A percentile compares a stretch with the other conserved stretches of the same genome.
Conservation (phyloP, 805 yeast species). For the Kodamaea hsintzibuensis region DNA sequence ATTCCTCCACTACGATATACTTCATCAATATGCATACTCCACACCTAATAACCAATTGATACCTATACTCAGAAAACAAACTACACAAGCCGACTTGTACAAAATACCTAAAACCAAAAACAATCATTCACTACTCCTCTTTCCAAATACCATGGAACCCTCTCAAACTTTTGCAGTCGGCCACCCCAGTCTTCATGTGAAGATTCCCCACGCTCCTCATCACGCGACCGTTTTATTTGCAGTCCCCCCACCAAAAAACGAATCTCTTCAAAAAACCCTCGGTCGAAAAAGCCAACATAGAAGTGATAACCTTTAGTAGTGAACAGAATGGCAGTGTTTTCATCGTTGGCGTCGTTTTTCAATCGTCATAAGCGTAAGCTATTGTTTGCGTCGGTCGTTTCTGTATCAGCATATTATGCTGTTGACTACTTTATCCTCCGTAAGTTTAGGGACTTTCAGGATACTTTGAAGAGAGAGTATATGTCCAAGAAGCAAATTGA, state of each 20-base stretch:
- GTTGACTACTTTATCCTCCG: constrained; percentile 40
- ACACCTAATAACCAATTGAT: too few species aligned
- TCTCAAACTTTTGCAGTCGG: too few species aligned
- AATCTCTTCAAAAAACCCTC: constrained; percentile 6
- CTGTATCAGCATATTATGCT: constrained; percentile 37
- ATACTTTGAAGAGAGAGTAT: constrained; percentile 40
- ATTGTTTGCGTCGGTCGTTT: constrained; percentile 31
- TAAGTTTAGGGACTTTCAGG: constrained; percentile 41
- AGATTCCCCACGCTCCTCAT: not conserved
- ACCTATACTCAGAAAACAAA: too few species aligned
- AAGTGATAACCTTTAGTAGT: not conserved
- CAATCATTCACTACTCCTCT: not conserved
- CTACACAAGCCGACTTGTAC: too few species aligned
- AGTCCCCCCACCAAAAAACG: not conserved
- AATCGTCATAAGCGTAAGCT: constrained; percentile 41
- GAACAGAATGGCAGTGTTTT: constrained; percentile 38
- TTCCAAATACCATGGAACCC: too few species aligned
- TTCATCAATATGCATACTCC: too few species aligned
- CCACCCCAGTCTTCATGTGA: not conserved
- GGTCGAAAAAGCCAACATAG: constrained; percentile 7
- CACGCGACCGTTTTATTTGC: not conserved
- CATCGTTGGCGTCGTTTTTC: constrained; percentile 40
- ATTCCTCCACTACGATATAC: too few species aligned
- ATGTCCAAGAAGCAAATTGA: constrained; percentile 55
- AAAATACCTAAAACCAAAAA: not conserved